phyloP scores from a whole-genome alignment of 176 grass and related monocot genomes.

The Zea mays region Zm-B73-REFERENCE-NAM-5.0 NC_050101.1:138495001-138495500 shows the following conservation, averaged over 20 bases:
- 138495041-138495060: too few species aligned
- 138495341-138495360: slow-evolving; percentile 47
- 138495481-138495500: background rate
- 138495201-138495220: slow-evolving; percentile 2
- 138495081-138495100: too few species aligned
- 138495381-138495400: slow-evolving; percentile 46
- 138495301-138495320: background rate
- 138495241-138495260: slow-evolving; percentile 41
- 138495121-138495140: too few species aligned
- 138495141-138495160: too few species aligned
- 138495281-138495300: too few species aligned
- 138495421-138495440: slow-evolving; percentile 47
- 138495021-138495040: too few species aligned
- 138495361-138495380: slow-evolving; percentile 38
- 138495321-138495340: slow-evolving; percentile 11
- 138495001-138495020: too few species aligned
- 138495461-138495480: background rate
- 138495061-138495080: too few species aligned
- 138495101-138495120: too few species aligned
- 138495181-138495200: background rate
- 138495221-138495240: slow-evolving; percentile 34
- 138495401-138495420: slow-evolving; percentile 47
- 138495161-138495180: slow-evolving; percentile 1
- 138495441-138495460: slow-evolving; percentile 22
- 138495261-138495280: slow-evolving; percentile 37